Base-by-base conservation (phyloP, 345 rosid species). In the Litchi chinensis region DNA sequence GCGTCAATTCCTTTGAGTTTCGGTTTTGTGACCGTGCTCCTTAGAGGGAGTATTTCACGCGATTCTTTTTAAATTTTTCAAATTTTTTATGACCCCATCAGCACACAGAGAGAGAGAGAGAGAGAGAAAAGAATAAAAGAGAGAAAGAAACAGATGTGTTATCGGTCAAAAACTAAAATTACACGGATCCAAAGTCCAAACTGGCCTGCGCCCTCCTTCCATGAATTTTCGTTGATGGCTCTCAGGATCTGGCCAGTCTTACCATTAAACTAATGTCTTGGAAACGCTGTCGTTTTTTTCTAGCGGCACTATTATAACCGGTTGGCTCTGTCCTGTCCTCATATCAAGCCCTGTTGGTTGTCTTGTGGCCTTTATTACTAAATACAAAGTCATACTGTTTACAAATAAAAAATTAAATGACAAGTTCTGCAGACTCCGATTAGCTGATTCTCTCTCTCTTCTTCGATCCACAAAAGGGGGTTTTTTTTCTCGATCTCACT, bases 131-230 rank as follows among this genome's bases (percentile, higher is more conserved):
- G 2, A 32, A 32, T 32, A 3, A 32, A 32, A 32, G 37, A 32
- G 37, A 32, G 37, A 32, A 32, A 32, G 37, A 32, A 32, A 1
- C 3, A 32, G 37, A 3, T 2, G 2, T 32, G 3, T 32, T 32
- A 32, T 32, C 37, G 3, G 37, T 32, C 37, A 32, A 32, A 32
- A 6, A 43, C 9, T 6, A 43, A 43, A 48, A 48, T 48, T 48
- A 48, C 54, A 48, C 54, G 54, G 12, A 48, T 48, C 54, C 12
- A 48, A 12, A 48, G 62, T 54, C 22, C 37, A 32, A 32, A 32
- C 37, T 32, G 37, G 82, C 83, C 48, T 73, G 69, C 18, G 62
- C 74, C 57, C 81, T 83, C 54, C 83, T 76, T 40, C 84, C 83
- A 71, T 81, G 86, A 39, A 84, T 41, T 68, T 41, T 67, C 40